Evolutionary conservation across 495 filamentous ascomycete species (phyloP).

Genomic region (Daldinia vernicosa): DNA sequence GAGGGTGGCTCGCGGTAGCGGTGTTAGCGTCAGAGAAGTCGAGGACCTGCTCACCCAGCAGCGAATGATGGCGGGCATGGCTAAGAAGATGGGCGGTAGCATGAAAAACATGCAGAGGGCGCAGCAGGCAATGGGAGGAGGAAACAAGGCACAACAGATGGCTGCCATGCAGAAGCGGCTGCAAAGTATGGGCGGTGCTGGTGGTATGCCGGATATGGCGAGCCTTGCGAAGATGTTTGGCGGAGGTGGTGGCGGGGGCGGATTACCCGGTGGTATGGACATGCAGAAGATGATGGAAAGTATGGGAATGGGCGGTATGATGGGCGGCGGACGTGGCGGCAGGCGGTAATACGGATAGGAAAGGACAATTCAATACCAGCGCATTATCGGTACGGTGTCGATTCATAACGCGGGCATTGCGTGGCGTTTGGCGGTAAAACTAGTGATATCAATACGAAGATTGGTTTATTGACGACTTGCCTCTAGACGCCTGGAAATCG

Average conservation of each 20-base stretch:
- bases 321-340: slow-evolving; percentile 45
- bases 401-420: slow-evolving; percentile 37
- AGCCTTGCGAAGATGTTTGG: slow-evolving; percentile 87
- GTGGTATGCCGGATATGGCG: slow-evolving; percentile 79
- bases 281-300: slow-evolving; percentile 87
- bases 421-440: slow-evolving; percentile 42
- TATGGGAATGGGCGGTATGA: slow-evolving; percentile 73
- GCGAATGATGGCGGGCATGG: slow-evolving; percentile 99
- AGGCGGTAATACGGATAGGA: slow-evolving; percentile 38
- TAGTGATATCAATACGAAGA: slow-evolving; percentile 15
- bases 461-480: slow-evolving; percentile 10
- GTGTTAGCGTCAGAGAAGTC: slow-evolving; percentile 91
- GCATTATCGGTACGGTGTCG: slow-evolving; percentile 31
- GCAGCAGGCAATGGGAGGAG: slow-evolving; percentile 86
- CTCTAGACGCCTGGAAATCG: not conserved
- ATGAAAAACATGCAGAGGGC: slow-evolving; percentile 97
- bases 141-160: slow-evolving; percentile 89
- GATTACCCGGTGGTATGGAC: slow-evolving; percentile 75
- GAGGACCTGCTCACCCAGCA: slow-evolving; percentile 98
- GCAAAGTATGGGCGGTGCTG: slow-evolving; percentile 87
- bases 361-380: slow-evolving; percentile 22
- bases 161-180: slow-evolving; percentile 97
- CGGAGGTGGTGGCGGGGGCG: slow-evolving; percentile 60
- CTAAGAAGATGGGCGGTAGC: slow-evolving; percentile 96
- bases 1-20: slow-evolving; percentile 85